phyloP scores from a whole-genome alignment of 805 yeast species.

The Ogataea saltuana region DNA sequence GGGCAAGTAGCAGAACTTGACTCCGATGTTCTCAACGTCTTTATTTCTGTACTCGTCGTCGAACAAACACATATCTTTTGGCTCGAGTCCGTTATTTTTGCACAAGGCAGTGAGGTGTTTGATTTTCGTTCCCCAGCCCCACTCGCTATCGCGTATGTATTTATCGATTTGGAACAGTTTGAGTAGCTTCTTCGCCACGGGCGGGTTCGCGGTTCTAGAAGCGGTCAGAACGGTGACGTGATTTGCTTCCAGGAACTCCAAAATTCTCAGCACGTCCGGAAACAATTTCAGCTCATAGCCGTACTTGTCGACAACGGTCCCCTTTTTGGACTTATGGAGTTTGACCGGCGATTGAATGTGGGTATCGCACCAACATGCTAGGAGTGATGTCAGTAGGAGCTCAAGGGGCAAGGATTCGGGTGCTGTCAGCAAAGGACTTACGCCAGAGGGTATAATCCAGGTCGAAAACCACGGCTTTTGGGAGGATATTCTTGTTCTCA shows the following conservation, averaged over 20 bases:
- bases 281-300: constrained; percentile 62
- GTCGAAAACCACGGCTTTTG: constrained; percentile 68
- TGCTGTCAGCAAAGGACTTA: constrained; percentile 30
- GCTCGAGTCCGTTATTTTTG: constrained; percentile 46
- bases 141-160: constrained; percentile 59
- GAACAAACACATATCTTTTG: constrained; percentile 54
- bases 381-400: constrained; percentile 3
- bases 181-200: constrained; percentile 68
- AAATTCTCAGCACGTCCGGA: constrained; percentile 65
- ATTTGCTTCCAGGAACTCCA: constrained; percentile 50
- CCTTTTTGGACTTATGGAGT: constrained; percentile 28
- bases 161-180: constrained; percentile 50
- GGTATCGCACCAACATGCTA: constrained; percentile 73
- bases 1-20: constrained; percentile 63
- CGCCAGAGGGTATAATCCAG: constrained; percentile 81
- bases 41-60: constrained; percentile 80
- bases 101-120: constrained; percentile 55
- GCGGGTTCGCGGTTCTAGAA: constrained; percentile 76
- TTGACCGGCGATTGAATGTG: constrained; percentile 60
- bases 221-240: constrained; percentile 64
- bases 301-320: constrained; percentile 48
- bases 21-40: constrained; percentile 73
- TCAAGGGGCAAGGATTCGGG: background rate
- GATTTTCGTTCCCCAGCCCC: constrained; percentile 67
- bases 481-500: constrained; percentile 23